These are phyloP conservation scores for Solanum bukasovii DNA, from an alignment of 257 asterid genomes.

Conservation along the genomic window DNA sequence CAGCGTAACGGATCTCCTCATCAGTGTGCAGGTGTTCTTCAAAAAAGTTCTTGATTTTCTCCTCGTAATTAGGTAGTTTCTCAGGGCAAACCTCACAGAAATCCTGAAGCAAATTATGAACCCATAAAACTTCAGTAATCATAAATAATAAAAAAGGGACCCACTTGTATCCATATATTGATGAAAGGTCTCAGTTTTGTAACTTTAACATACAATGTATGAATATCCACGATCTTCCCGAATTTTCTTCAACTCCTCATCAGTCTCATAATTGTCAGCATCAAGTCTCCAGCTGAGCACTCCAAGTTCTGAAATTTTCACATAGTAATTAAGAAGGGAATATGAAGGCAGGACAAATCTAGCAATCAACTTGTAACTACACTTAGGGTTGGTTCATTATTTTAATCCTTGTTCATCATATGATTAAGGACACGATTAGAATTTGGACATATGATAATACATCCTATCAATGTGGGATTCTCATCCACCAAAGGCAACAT, in stretches of 20 bases:
- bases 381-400: not conserved
- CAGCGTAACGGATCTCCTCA: slow-evolving; percentile 92
- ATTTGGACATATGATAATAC: not conserved
- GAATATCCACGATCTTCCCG: slow-evolving; percentile 84
- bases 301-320: slow-evolving; percentile 57
- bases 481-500: not conserved
- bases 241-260: slow-evolving; percentile 76
- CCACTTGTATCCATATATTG: not conserved
- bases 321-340: slow-evolving; percentile 2
- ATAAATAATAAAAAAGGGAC: not conserved
- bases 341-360: not conserved
- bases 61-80: slow-evolving; percentile 74
- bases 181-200: not conserved
- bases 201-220: slow-evolving; percentile 43
- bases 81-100: slow-evolving; percentile 87
- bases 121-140: not conserved
- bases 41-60: slow-evolving; percentile 68
- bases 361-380: not conserved
- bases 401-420: not conserved
- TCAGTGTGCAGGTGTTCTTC: slow-evolving; percentile 96
- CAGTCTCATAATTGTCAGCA: slow-evolving; percentile 88
- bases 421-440: not conserved
- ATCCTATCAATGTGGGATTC: not conserved
- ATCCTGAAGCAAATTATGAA: slow-evolving; percentile 35
- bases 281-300: slow-evolving; percentile 90